Evolutionary conservation across 2,329 filamentous ascomycete species (phyloP), one percentile per base, ranked within the genome.

Genomic region (Sclerotinia trifoliorum): DNA sequence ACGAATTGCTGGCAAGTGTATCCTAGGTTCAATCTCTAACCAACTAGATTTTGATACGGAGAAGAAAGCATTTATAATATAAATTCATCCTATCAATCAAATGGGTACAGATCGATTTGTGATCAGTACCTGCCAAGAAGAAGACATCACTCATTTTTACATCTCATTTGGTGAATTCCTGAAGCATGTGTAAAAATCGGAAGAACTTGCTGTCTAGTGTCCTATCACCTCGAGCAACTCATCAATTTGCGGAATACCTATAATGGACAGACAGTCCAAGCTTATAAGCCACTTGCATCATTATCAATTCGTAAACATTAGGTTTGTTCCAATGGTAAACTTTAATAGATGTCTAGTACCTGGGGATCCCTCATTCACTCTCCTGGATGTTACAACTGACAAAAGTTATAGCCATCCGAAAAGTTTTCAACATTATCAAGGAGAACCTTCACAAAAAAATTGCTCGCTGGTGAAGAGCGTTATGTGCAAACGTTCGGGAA

Each of bases 261-360:
- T 67, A 29, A 10, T 44, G 54, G 65, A 67, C 21, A 7, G 4
- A 4, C 32, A 35, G 35, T 24, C 56, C 56, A 35, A 63, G 39
- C 65, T 67, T 32, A 29, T 26, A 26, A 63, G 48, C 65, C 46
- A 67, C 56, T 39, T 61, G 17, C 64, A 66, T 66, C 54, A 60
- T 49, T 32, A 46, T 26, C 32, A 35, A 60, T 66, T 60, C 44
- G 54, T 10, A 49, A 39, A 51, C 48, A 46, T 49, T 24, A 24
- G 42, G 21, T 57, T 35, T 46, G 51, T 65, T 65, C 51, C 63
- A 65, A 48, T 35, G 51, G 57, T 56, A 65, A 66, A 32, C 42
- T 55, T 29, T 48, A 49, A 35, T 19, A 32, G 6, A 48, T 19
- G 26, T 5, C 26, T 42, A 42, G 39, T 42, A 42, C 39, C 39